Conservation (phyloP, 441 rosid genomes). For the Erodium chrysanthum region DNA sequence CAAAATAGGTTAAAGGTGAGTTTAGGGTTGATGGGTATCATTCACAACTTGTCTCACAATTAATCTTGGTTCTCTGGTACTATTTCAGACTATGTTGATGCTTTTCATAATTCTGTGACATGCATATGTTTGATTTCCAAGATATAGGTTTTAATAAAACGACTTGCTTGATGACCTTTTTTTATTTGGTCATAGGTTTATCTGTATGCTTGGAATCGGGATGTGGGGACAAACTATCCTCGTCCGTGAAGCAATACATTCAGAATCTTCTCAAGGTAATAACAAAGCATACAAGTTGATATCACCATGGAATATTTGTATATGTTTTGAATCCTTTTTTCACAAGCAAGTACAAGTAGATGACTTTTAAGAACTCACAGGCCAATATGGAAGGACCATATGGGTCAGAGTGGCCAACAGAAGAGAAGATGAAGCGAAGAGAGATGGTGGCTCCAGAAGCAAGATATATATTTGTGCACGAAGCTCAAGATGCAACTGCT, state of each 20-base stretch:
- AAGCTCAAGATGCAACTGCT: constrained; percentile 11
- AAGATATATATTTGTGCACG: constrained; percentile 47
- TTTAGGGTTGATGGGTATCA: no score
- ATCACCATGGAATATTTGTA: not conserved
- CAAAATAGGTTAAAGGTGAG: no score
- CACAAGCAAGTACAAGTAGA: not conserved
- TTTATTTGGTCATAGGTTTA: constrained; percentile 33
- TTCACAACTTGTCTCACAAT: no score
- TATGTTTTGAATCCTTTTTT: not conserved
- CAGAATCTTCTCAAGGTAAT: constrained; percentile 51
- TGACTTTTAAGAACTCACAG: constrained; percentile 22
- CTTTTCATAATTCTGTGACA: no score
- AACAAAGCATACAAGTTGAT: no score
- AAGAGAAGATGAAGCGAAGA: constrained; percentile 68
- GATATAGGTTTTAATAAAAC: not conserved
- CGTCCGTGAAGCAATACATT: constrained; percentile 38
- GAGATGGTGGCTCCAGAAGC: constrained; percentile 75
- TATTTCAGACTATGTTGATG: no score
- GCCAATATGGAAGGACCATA: constrained; percentile 66
- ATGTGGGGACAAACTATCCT: constrained; percentile 54
- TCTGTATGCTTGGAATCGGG: constrained; percentile 49
- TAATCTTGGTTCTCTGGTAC: no score
- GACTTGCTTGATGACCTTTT: not conserved
- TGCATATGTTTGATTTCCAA: not conserved
- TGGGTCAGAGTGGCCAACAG: constrained; percentile 57